Evolutionary conservation across 805 yeast genomes (phyloP).

Genomic region (Metschnikowia peoriensis): DNA sequence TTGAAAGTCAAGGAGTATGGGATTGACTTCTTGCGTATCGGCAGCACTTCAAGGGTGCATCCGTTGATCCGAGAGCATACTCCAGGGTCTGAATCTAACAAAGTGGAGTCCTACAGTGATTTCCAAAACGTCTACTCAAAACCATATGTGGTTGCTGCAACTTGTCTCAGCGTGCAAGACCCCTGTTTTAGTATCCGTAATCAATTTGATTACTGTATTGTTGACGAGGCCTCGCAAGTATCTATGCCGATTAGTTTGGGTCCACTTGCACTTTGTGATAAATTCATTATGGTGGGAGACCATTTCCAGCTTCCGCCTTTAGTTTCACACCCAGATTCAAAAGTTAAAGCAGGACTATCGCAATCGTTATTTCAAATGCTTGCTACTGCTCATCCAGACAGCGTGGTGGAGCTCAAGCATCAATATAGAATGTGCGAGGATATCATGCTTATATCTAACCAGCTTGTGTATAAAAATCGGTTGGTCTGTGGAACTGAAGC

Average conservation of each 20-base stretch:
- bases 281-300: constrained; percentile 93
- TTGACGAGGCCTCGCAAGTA: constrained; percentile 96
- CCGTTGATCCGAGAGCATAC: constrained; percentile 54
- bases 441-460: constrained; percentile 79
- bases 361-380: constrained; percentile 73
- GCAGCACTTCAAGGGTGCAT: constrained; percentile 58
- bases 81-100: constrained; percentile 35
- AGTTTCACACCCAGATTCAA: constrained; percentile 55
- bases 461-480: constrained; percentile 70
- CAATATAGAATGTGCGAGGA: constrained; percentile 95
- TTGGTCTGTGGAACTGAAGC: constrained; percentile 69
- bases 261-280: constrained; percentile 73
- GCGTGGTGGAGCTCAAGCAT: constrained; percentile 71
- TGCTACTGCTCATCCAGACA: constrained; percentile 68
- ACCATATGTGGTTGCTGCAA: constrained; percentile 80
- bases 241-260: constrained; percentile 90
- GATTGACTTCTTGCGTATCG: constrained; percentile 61
- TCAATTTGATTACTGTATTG: constrained; percentile 85
- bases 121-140: constrained; percentile 47
- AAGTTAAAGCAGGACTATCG: constrained; percentile 67
- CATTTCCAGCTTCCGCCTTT: constrained; percentile 92
- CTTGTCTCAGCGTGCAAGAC: constrained; percentile 76
- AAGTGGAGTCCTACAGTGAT: constrained; percentile 43
- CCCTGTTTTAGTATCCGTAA: constrained; percentile 51
- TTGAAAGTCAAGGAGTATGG: constrained; percentile 53